phyloP scores from a whole-genome alignment of 768 basidiomycete species.

The Pulveroboletus frians region DNA sequence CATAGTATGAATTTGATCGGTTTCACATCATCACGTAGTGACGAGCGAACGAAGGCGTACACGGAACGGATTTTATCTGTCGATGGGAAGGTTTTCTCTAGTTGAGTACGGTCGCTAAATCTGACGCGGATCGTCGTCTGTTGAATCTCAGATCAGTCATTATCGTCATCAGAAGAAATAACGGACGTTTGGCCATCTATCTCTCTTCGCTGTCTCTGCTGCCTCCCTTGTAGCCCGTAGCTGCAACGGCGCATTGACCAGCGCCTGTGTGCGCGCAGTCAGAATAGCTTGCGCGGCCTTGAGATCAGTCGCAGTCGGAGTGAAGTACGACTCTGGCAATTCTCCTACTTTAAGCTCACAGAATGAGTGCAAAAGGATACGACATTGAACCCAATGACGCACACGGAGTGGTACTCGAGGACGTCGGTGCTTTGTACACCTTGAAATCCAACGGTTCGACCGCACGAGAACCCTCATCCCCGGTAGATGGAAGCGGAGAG shows the following conservation, averaged over 20 bases:
- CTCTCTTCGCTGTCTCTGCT: conserved; percentile 50
- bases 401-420: conserved; percentile 30
- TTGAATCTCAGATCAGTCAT: conserved; percentile 10
- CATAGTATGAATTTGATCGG: conserved; percentile 81
- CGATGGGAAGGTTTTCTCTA: conserved; percentile 76
- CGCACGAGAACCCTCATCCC: background rate
- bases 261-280: conserved; percentile 52
- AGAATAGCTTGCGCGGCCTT: conserved; percentile 61
- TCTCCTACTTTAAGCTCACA: conserved; percentile 33
- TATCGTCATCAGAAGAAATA: background rate
- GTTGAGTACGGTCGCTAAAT: conserved; percentile 75
- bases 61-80: conserved; percentile 74
- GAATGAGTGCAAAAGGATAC: conserved; percentile 3
- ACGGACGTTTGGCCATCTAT: conserved; percentile 68
- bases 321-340: conserved; percentile 71
- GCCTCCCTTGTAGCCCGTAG: conserved; percentile 61
- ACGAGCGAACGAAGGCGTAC: conserved; percentile 76
- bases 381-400: conserved; percentile 20
- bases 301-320: conserved; percentile 65
- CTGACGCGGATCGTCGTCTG: conserved; percentile 80
- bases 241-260: conserved; percentile 68
- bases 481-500: conserved; percentile 2
- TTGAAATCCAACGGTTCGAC: conserved; percentile 34
- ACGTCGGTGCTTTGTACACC: conserved; percentile 43
- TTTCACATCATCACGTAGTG: conserved; percentile 69